Base-by-base conservation (phyloP, 495 filamentous ascomycete species). In the Xylaria palmicola region DNA sequence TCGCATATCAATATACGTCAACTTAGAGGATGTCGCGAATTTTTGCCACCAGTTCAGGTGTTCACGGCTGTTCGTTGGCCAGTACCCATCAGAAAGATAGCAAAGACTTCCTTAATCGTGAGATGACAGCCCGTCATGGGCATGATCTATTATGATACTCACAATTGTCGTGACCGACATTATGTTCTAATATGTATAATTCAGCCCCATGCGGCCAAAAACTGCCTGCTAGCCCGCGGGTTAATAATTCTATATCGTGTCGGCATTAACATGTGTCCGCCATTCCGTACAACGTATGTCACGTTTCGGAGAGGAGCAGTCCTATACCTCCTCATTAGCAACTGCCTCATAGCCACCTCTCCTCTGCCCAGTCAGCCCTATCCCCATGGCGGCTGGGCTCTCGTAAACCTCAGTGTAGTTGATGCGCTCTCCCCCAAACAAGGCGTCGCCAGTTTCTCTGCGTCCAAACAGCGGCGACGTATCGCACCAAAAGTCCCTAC, bases 401-500 rank as follows among this genome's bases (percentile, higher is more conserved):
- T 97, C 93, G 75, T 96, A 98, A 81, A 98, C 86, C 36, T 82
- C 84, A 20, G 90, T 88, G 72, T 97, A 98, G 72, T 97, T 90
- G 55, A 98, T 84, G 15, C 79, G 66, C 63, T 90, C 83, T 13
- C 94, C 93, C 10, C 85, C 91, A 4, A 98, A 74, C 75, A 91
- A 79, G 2, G 86, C 91, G 26, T 83, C 79, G 5, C 92, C 93
- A 55, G 83, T 86, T 62, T 89, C 83, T 30, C 90, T 83, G 57
- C 80, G 81, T 36, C 90, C 86, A 74, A 97, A 92, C 30, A 95
- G 67, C 7, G 94, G 92, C 17, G 88, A 85, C 0, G 90, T 84
- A 69, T 97, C 94, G 66, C 90, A 91, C 90, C 91, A 98, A 73
- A 98, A 98, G 74, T 98, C 94, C 58, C 86, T 91, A 69, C 93